Base-by-base conservation (phyloP, 108 stramenopile species). In the Parietichytrium sp. region DNA sequence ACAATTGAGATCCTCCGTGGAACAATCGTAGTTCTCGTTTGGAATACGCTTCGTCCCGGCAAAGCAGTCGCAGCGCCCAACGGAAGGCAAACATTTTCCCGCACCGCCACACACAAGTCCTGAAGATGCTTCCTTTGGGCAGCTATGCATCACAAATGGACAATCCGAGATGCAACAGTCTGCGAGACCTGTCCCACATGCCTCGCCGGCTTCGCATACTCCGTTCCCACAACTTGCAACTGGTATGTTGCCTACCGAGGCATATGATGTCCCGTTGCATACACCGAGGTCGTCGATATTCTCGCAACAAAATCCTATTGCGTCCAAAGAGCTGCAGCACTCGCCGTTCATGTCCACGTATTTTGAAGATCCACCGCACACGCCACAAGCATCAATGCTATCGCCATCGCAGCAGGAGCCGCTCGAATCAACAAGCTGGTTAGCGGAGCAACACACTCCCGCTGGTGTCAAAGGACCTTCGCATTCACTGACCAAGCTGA, bases 271-370 rank as follows among this genome's bases (percentile, higher is more conserved):
- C 6, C 61, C 61, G 20, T 33, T 42, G 33, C 61, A 72, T 1
- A 72, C 61, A 0, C 61, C 61, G 6, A 45, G 33, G 6, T 6
- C 38, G 33, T 72, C 61, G 42, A 25, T 72, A 1, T 42, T 42
- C 1, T 3, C 33, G 42, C 61, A 72, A 42, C 61, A 72, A 27
- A 72, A 72, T 10, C 61, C 61, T 6, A 12, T 42, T 72, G 61
- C 61, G 42, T 72, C 61, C 36, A 72, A 10, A 16, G n/a, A n/a
- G 42, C 42, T 6, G 61, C 61, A 72, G 61, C 61, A 72, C 6
- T 72, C 6, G 33, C 61, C 61, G 6, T 6, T 72, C 42, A 72
- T 45, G 33, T 72, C 61, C 29, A 72, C 33, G 20, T 45, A 38
- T 16, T 16, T 6, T 6, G 23, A n/a, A 10, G 10, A 23, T 3